Base-by-base conservation (phyloP, 176 grass and related monocot species). In the Oryza punctata region DNA sequence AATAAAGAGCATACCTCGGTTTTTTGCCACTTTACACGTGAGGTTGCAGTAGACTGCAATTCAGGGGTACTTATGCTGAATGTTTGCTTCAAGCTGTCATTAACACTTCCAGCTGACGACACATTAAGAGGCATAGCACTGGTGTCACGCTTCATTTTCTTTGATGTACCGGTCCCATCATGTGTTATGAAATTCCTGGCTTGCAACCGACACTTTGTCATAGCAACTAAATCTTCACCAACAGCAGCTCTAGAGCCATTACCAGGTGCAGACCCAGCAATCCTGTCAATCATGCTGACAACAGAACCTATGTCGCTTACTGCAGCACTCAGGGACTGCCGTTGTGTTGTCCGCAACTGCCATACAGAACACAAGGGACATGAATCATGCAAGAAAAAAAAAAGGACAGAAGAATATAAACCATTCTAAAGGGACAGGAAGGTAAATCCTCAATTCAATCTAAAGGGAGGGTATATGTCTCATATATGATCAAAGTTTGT, bases 101-200 rank as follows among this genome's bases (percentile, higher is more conserved):
- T 92, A 47, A 91, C 77, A 61, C 96, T 95, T 60, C 86, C 93
- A 88, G 93, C 81, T 63, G 87, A 88, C 77, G 87, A 88, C 46
- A 91, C 87, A 87, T 90, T 94, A 83, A 96, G 86, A 69, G 96
- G 96, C 96, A 99, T 96, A 30, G 96, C 96, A 81, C 91, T 99
- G 10, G 96, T 99, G 81, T 99, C 93, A 66, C 96, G 89, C 77
- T 99, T 99, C 85, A 99, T 99, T 91, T 99, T 99, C 87, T 99
- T 99, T 19, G 93, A 84, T 70, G 93, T 78, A 59, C 90, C 84
- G 83, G 82, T 89, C 46, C 96, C 96, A 78, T 99, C 96, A 49
- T 93, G 91, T 57, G 89, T 77, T 75, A 95, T 90, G 88, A 96
- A 94, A 78, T 93, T 95, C 85, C 94, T 96, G 63, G 93, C 96